Conservation (phyloP, 129 eudicot genomes). For the Arctium lappa region DNA sequence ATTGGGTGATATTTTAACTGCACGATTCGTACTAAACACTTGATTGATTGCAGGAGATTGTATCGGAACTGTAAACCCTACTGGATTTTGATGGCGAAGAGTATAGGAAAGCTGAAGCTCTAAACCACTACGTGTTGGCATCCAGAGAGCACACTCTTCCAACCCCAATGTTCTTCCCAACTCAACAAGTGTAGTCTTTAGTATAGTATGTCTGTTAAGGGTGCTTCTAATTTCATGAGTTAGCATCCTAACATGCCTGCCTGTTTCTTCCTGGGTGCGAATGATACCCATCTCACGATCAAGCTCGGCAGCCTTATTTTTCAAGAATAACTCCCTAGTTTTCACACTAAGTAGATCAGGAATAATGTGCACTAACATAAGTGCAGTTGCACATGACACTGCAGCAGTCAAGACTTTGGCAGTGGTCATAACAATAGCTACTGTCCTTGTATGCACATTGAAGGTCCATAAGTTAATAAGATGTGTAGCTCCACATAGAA, state of each 20-base stretch:
- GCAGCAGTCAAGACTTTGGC: constrained; percentile 78
- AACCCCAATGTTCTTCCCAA: constrained; percentile 87
- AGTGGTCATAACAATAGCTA: constrained; percentile 81
- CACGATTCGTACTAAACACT: constrained; percentile 77
- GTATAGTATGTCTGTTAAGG: constrained; percentile 86
- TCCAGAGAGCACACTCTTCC: constrained; percentile 99
- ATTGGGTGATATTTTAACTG: constrained; percentile 76
- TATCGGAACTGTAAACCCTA: constrained; percentile 81
- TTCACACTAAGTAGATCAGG: constrained; percentile 92
- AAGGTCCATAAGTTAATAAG: constrained; percentile 91
- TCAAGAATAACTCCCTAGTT: constrained; percentile 84
- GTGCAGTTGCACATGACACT: constrained; percentile 93
- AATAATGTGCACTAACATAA: constrained; percentile 85
- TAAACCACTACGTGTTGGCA: constrained; percentile 89
- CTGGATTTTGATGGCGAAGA: constrained; percentile 83
- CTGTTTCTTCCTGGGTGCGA: constrained; percentile 95
- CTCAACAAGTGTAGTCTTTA: constrained; percentile 90
- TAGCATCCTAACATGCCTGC: constrained; percentile 93
- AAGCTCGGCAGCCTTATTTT: constrained; percentile 91
- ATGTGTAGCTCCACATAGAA: constrained; percentile 94
- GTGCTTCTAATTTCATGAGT: constrained; percentile 99
- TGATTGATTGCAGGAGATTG: constrained; percentile 88
- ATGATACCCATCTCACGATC: constrained; percentile 97
- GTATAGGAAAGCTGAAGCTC: constrained; percentile 91
- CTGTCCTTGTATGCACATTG: constrained; percentile 63